Conservation (phyloP, 352 stramenopile species). For the Phytophthora ramorum region DNA sequence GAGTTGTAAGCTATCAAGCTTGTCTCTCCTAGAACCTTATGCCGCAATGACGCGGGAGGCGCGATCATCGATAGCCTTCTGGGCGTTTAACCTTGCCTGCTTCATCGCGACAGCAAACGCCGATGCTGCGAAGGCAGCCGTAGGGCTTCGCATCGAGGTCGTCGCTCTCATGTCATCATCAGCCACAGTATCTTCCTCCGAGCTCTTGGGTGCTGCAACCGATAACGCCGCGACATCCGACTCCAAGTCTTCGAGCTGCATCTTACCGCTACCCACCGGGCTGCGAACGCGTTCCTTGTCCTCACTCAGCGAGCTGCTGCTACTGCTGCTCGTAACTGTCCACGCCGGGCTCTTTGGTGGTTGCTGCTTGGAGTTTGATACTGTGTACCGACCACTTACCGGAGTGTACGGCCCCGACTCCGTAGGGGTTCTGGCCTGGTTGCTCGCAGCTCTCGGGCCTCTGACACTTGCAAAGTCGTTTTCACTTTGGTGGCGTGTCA, state of each 20-base stretch:
- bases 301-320: slow-evolving; percentile 39
- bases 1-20: slow-evolving; percentile 12
- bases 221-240: slow-evolving; percentile 34
- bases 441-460: slow-evolving; percentile 9
- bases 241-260: slow-evolving; percentile 44
- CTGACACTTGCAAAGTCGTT: slow-evolving; percentile 19
- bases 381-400: slow-evolving; percentile 16
- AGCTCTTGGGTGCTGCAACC: slow-evolving; percentile 20
- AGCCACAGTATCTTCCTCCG: slow-evolving; percentile 7
- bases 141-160: slow-evolving; percentile 41
- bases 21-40: slow-evolving; percentile 12
- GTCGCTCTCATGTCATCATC: slow-evolving; percentile 33
- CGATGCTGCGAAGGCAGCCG: slow-evolving; percentile 57
- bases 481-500: slow-evolving; percentile 49
- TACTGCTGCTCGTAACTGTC: slow-evolving; percentile 46
- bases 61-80: slow-evolving; percentile 66
- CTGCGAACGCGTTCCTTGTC: slow-evolving; percentile 36
- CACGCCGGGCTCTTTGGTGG: slow-evolving; percentile 38
- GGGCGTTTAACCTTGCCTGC: slow-evolving; percentile 73
- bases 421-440: slow-evolving; percentile 28
- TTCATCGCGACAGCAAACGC: slow-evolving; percentile 85
- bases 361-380: slow-evolving; percentile 22
- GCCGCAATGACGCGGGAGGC: slow-evolving; percentile 42
- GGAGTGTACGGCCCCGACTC: slow-evolving; percentile 26
- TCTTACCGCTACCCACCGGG: slow-evolving; percentile 25